Evolutionary conservation across 805 yeast species (phyloP).

Genomic region (Nakazawaea pomicola): DNA sequence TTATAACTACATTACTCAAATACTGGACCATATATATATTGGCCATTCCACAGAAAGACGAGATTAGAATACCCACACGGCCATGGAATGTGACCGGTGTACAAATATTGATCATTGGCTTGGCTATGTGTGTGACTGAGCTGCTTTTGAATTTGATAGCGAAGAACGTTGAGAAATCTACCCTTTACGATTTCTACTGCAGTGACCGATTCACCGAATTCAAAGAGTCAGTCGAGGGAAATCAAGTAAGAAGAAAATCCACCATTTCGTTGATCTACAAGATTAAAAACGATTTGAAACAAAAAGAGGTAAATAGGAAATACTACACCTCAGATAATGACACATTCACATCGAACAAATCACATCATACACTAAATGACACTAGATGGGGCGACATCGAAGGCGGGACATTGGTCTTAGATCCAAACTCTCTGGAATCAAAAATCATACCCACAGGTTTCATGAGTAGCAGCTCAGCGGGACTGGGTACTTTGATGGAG

Average conservation of each 20-base stretch:
- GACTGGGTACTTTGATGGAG: too few relatives aligned
- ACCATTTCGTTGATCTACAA: constrained; percentile 4
- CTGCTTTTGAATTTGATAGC: not conserved
- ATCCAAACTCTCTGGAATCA: too few relatives aligned
- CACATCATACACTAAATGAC: too few relatives aligned
- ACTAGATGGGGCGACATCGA: not conserved
- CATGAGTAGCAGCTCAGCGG: too few relatives aligned
- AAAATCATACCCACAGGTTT: too few relatives aligned
- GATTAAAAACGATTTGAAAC: constrained; percentile 6
- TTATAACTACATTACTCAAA: not conserved
- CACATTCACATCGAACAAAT: not conserved
- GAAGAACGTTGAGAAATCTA: not conserved
- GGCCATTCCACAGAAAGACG: constrained; percentile 7
- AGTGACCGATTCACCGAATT: not conserved
- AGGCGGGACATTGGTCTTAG: too few relatives aligned
- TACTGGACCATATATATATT: not conserved
- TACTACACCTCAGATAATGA: constrained; percentile 8
- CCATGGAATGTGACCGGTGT: not conserved
- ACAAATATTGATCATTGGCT: not conserved
- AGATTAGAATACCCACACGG: not conserved
- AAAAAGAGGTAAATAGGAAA: constrained; percentile 2
- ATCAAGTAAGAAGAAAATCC: constrained; percentile 4
- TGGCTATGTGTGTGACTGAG: constrained; percentile 1
- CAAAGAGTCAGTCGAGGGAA: not conserved
- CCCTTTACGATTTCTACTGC: constrained; percentile 1